Evolutionary conservation across 2,329 filamentous ascomycete genomes (phyloP), one percentile per base, ranked within the genome.

Genomic region (Didymellaceae sp.): DNA sequence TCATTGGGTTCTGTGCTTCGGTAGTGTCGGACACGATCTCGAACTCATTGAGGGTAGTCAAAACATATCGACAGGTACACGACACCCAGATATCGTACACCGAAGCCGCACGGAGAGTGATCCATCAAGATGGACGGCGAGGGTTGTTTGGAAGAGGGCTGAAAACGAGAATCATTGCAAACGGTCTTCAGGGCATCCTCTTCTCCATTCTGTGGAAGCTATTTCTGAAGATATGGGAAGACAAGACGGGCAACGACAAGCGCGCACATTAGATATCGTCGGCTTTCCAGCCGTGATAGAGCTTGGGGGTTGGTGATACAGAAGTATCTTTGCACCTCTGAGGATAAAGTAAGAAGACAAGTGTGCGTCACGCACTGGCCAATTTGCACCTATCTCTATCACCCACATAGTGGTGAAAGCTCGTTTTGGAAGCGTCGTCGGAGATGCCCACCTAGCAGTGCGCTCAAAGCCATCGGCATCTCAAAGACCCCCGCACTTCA

Each of bases 191-290:
- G 21, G 64, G 65, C 0, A 62, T 68, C 4, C 20, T 68, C 4
- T 68, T 68, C n/a, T 67, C 63, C 1, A 66, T 68, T 11, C 16
- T 68, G 22, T 68, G 65, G 65, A 68, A 68, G 26, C 14, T 66
- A 3, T 68, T 68, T 21, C 51, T 68, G 11, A 63, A 56, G 28
- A 63, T 68, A 4, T 66, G 60, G 60, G 62, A 63, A 16, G 58
- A 63, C 17, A 50, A 48, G 50, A 53, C 50, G 6, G 45, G 50
- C 6, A 31, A 46, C 20, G 39, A 33, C 24, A 48, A 45, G 17
- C 18, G 26, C n/a, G 50, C 30, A 7, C 39, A 40, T 22, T 53
- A 7, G 45, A 14, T 5, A 24, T 32, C 10, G n/a, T 24, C 18
- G 21, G 6, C 7, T n/a, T n/a, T 7, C n/a, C 9, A 32, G 20